Evolutionary conservation across 2,329 filamentous ascomycete species (phyloP), one percentile per base, ranked within the genome.

Genomic region (Phyllosticta capitalensis): DNA sequence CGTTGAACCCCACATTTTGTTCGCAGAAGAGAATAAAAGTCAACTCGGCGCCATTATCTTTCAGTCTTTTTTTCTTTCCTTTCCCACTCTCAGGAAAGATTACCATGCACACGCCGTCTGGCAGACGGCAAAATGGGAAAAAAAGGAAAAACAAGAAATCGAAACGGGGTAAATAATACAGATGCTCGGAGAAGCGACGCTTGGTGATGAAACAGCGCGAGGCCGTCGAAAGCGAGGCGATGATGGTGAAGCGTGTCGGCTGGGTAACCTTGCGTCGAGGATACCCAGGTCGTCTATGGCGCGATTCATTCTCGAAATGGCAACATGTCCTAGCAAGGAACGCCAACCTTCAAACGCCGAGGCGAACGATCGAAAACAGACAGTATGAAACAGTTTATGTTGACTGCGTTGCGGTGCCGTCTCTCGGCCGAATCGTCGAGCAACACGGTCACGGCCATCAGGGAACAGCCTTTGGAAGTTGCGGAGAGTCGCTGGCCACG

Each of bases 321-420:
- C 30, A 38, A 38, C 30, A 38, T 38, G 30, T 38, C 30, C 30
- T 38, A 14, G 30, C 56, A 48, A 30, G 38, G 54, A 58, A 58
- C 56, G 53, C 56, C 56, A 54, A 49, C 56, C 56, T 33, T 58
- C 56, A 58, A 58, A 58, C 56, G 56, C 56, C 56, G 56, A 49
- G 54, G 51, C 56, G 56, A 58, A 24, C 51, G 56, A 50, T 58
- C 56, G 56, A 49, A 54, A 22, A 51, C 49, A 38, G 26, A 58
- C 51, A 24, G 54, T 58, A 58, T 58, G 56, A 58, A 58, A 58
- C 56, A 58, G 51, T 54, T 45, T 54, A 58, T 58, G 51, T 58
- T 58, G 33, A 58, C 56, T 14, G 30, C 17, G 30, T 38, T 38
- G 30, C 30, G 10, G 17, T 38, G 30, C 30, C 30, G 5, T 38